A percentile compares a stretch with the other conserved stretches of the same genome.
These are phyloP conservation scores for Dovyalis caffra DNA, from an alignment of 345 rosid genomes.

Conservation along the genomic window DNA sequence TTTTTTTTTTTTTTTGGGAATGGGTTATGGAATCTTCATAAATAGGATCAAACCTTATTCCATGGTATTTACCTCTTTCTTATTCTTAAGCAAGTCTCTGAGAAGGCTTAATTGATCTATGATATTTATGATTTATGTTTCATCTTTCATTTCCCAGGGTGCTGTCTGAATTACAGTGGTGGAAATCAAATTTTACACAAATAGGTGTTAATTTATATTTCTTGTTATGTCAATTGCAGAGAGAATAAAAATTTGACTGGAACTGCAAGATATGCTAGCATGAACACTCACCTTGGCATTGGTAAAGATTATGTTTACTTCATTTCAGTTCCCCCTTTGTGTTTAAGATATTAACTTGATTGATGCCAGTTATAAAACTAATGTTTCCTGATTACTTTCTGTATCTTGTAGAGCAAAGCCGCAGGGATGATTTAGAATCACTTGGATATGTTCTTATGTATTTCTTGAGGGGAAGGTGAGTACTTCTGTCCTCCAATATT, in stretches of 20 bases:
- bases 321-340: constrained; percentile 6
- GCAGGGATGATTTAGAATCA: constrained; percentile 95
- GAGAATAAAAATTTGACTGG: constrained; percentile 93
- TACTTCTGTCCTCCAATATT: constrained; percentile 9
- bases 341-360: background rate
- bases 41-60: too few species aligned
- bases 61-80: too few species aligned
- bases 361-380: background rate
- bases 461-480: constrained; percentile 82
- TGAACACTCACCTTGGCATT: constrained; percentile 94
- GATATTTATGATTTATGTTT: too few species aligned
- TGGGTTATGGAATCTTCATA: too few species aligned
- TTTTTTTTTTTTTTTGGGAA: too few species aligned
- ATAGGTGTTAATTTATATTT: background rate
- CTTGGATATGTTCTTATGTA: constrained; percentile 95
- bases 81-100: too few species aligned
- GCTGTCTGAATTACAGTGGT: background rate
- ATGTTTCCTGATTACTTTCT: constrained; percentile 9
- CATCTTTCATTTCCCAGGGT: too few species aligned
- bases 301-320: constrained; percentile 38
- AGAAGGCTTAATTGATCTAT: too few species aligned
- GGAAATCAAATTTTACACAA: background rate
- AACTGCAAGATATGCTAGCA: constrained; percentile 95
- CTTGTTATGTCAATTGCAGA: constrained; percentile 37
- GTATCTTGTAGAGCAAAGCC: constrained; percentile 69